phyloP scores from a whole-genome alignment of 2,329 filamentous ascomycete species.

The Venturia aucupariae region DNA sequence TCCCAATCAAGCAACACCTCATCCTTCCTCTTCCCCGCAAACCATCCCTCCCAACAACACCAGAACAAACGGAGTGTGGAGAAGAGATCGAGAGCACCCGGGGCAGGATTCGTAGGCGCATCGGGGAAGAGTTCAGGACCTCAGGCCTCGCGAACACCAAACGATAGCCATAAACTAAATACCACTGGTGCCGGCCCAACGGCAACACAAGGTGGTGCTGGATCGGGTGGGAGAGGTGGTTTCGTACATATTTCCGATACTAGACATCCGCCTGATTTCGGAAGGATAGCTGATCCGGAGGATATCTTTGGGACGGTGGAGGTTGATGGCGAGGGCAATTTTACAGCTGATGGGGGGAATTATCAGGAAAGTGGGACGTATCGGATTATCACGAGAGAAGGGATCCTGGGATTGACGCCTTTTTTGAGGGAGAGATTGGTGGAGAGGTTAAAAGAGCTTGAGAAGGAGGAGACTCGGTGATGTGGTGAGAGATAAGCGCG shows the following conservation, averaged over 20 bases:
- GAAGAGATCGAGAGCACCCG: constrained; percentile 18
- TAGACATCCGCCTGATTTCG: constrained; percentile 52
- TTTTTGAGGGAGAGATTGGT: constrained; percentile 43
- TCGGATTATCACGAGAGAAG: constrained; percentile 49
- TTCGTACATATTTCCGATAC: constrained; percentile 55
- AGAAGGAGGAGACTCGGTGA: constrained; percentile 12
- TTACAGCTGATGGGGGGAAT: constrained; percentile 39
- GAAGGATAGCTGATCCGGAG: constrained; percentile 55
- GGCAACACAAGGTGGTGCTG: constrained; percentile 49
- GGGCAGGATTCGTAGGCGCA: constrained; percentile 17
- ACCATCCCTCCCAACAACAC: constrained; percentile 22
- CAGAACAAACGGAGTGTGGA: constrained; percentile 17
- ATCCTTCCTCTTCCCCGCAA: constrained; percentile 30
- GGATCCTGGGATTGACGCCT: constrained; percentile 42
- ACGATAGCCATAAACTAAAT: neutral
- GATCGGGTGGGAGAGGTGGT: constrained; percentile 48
- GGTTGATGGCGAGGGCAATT: constrained; percentile 48
- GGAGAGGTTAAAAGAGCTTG: constrained; percentile 31
- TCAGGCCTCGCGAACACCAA: constrained; percentile 30
- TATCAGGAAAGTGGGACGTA: constrained; percentile 57
- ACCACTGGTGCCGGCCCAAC: constrained; percentile 46
- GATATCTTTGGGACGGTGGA: constrained; percentile 58
- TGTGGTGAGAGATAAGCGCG: too few relatives aligned
- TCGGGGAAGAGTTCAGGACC: constrained; percentile 15
- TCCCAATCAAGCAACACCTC: constrained; percentile 28